Evolutionary conservation across 345 rosid species (phyloP).

Genomic region (Psidium guajava): DNA sequence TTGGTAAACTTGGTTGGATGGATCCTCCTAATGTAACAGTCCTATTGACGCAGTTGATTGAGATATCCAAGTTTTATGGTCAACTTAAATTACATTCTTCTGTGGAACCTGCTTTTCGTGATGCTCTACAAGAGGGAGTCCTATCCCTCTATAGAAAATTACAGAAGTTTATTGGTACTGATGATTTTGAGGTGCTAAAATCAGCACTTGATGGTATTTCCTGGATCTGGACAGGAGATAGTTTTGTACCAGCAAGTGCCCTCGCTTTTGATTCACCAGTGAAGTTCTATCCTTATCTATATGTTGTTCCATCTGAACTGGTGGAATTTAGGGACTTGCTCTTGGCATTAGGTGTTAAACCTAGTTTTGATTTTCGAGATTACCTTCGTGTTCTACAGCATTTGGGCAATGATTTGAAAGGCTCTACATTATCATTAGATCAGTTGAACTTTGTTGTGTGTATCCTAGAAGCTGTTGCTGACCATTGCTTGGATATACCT

Average conservation of each 20-base stretch:
- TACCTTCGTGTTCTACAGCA: constrained; percentile 62
- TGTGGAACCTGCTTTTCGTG: constrained; percentile 35
- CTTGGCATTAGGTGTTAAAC: constrained; percentile 67
- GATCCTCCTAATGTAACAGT: constrained; percentile 37
- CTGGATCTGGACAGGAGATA: constrained; percentile 95
- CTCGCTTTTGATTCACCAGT: constrained; percentile 98
- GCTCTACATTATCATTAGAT: constrained; percentile 49
- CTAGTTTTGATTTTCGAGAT: constrained; percentile 74
- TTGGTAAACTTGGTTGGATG: constrained; percentile 78
- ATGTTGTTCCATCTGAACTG: constrained; percentile 95
- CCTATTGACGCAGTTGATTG: constrained; percentile 56
- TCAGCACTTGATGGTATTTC: constrained; percentile 60
- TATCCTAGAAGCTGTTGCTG: constrained; percentile 81
- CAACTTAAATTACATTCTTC: constrained; percentile 39
- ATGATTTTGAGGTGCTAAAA: constrained; percentile 47
- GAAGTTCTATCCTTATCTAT: constrained; percentile 82
- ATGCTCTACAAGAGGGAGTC: constrained; percentile 53
- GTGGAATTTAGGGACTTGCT: constrained; percentile 71
- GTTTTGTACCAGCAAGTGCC: constrained; percentile 62
- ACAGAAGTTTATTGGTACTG: constrained; percentile 47
- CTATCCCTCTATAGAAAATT: constrained; percentile 48
- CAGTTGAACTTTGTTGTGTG: constrained; percentile 66
- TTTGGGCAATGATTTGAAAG: constrained; percentile 56
- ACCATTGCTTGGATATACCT: constrained; percentile 44
- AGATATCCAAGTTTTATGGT: constrained; percentile 57